Conservation (phyloP, 1,284 basidiomycete species). For the Cutaneotrichosporon sp. region DNA sequence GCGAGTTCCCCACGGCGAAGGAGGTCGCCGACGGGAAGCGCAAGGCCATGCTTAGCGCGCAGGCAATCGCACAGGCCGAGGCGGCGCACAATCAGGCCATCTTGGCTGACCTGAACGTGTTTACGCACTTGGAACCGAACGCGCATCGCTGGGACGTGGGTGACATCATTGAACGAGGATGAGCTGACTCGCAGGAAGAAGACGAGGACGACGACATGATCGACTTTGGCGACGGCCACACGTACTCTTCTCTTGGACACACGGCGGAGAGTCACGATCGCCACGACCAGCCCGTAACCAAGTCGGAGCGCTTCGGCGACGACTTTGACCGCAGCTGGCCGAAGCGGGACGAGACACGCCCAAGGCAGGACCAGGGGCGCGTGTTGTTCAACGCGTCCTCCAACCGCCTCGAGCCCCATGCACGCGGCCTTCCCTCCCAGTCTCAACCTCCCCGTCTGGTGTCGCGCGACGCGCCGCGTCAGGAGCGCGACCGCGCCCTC, state of each 20-base stretch:
- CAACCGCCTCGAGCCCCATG: slow-evolving; percentile 69
- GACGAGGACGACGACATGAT: slow-evolving; percentile 87
- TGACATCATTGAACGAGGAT: slow-evolving; percentile 24
- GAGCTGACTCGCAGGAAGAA: slow-evolving; percentile 69
- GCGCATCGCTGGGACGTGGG: slow-evolving; percentile 94
- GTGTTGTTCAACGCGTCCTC: slow-evolving; percentile 88
- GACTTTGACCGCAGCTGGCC: slow-evolving; percentile 94
- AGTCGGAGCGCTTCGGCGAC: slow-evolving; percentile 58
- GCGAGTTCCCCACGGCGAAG: slow-evolving; percentile 81
- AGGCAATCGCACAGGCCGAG: slow-evolving; percentile 52
- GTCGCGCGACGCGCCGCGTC: slow-evolving; percentile 35
- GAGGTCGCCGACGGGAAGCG: slow-evolving; percentile 72
- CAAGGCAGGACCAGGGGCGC: slow-evolving; percentile 41
- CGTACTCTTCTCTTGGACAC: slow-evolving; percentile 62
- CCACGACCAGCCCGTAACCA: slow-evolving; percentile 42
- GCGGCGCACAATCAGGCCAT: slow-evolving; percentile 64
- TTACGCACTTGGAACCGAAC: slow-evolving; percentile 87
- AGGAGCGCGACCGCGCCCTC: slow-evolving; percentile 20
- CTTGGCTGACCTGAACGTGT: slow-evolving; percentile 67
- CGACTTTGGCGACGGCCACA: slow-evolving; percentile 90
- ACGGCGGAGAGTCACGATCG: slow-evolving; percentile 30
- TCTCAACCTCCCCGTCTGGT: slow-evolving; percentile 46
- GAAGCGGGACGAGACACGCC: slow-evolving; percentile 16
- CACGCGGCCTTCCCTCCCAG: slow-evolving; percentile 25
- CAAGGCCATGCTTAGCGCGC: slow-evolving; percentile 38